A percentile compares a stretch with the other conserved stretches of the same genome.
phyloP scores from a whole-genome alignment of 257 asterid species.

The Vinca minor region DNA sequence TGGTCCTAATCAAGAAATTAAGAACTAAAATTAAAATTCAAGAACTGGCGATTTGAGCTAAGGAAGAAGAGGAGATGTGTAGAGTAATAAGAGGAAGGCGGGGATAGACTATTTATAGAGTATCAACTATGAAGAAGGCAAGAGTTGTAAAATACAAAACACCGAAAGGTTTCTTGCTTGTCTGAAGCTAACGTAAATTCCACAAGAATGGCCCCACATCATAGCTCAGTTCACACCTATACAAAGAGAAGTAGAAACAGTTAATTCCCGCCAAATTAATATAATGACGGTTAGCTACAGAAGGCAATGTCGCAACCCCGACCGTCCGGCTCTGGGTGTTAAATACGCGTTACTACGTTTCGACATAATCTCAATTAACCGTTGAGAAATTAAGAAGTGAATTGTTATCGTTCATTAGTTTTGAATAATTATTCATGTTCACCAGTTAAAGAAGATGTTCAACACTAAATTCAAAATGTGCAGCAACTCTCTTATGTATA shows the following conservation, averaged over 20 bases:
- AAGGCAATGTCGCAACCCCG: too few species aligned
- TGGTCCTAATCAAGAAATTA: constrained; percentile 7
- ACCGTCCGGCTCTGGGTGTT: too few species aligned
- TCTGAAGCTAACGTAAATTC: constrained; percentile 38
- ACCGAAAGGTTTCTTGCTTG: constrained; percentile 33
- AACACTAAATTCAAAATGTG: too few species aligned
- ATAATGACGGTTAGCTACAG: constrained; percentile 15
- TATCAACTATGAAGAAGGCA: constrained; percentile 14
- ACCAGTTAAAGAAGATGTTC: too few species aligned
- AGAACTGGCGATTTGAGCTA: background rate
- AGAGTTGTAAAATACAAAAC: constrained; percentile 14
- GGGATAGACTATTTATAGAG: constrained; percentile 28
- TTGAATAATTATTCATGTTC: too few species aligned
- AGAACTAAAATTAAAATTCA: constrained; percentile 1
- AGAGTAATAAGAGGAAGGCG: constrained; percentile 20
- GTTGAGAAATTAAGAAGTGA: too few species aligned
- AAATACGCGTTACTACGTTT: too few species aligned
- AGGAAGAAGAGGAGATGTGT: constrained; percentile 17
- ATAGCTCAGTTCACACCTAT: constrained; percentile 26
- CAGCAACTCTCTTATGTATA: too few species aligned
- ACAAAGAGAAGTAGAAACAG: background rate
- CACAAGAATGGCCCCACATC: constrained; percentile 30
- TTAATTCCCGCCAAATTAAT: constrained; percentile 16
- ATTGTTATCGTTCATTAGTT: too few species aligned
- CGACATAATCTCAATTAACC: too few species aligned